A percentile compares a stretch with the other conserved stretches of the same genome.
These are phyloP conservation scores for Colletotrichum sp. DNA, from an alignment of 2,329 filamentous ascomycete genomes.

Conservation along the genomic window DNA sequence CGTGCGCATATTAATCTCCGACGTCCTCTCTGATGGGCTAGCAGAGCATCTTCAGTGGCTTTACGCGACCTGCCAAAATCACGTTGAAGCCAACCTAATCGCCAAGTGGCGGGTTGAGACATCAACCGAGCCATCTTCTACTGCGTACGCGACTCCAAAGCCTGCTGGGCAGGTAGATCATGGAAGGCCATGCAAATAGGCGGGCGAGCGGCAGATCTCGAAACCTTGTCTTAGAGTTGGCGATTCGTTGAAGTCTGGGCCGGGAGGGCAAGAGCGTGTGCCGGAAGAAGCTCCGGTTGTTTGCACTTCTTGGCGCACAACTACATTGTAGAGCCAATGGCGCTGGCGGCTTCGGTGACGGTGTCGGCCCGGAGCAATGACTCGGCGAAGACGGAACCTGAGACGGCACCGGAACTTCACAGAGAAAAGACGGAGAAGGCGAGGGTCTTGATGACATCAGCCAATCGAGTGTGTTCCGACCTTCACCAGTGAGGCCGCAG, in stretches of 20 bases:
- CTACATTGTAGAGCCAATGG: background rate
- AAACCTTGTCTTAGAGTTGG: conserved; percentile 1
- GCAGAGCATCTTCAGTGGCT: background rate
- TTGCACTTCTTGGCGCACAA: background rate
- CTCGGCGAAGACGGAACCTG: background rate
- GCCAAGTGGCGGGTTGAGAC: background rate
- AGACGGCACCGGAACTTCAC: background rate
- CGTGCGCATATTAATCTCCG: background rate
- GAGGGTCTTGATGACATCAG: background rate
- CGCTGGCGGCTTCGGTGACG: background rate
- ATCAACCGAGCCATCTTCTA: background rate
- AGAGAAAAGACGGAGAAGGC: background rate
- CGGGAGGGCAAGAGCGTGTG: background rate
- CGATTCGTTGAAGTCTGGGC: background rate
- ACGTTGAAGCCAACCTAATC: no score
- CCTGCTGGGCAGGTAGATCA: background rate
- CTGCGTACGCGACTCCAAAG: background rate
- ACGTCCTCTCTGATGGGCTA: background rate
- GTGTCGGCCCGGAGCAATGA: background rate
- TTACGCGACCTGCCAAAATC: no score
- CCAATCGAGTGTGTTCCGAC: conserved; percentile 1
- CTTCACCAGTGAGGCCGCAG: background rate
- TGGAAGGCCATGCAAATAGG: background rate
- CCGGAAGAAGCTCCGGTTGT: background rate
- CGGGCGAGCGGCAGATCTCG: background rate